Evolutionary conservation across 225 moss, liverwort and hornwort genomes (phyloP).

Genomic region (Marchantia paleacea): DNA sequence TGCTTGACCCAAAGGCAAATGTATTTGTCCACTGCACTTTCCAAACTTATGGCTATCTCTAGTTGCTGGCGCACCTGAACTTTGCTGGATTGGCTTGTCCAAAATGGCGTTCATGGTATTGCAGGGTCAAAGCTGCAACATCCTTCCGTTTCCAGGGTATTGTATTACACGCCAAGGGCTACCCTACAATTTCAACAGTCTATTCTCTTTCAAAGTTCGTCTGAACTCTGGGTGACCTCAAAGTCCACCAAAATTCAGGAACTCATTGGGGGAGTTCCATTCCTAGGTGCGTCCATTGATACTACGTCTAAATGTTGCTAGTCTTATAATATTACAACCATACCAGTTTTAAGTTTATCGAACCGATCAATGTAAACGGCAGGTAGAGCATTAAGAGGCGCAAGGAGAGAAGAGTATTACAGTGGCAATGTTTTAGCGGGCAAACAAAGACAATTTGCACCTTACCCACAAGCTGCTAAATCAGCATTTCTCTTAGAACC

Average conservation of each 20-base stretch:
- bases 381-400: neutral
- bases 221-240: neutral
- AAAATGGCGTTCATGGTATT: neutral
- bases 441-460: neutral
- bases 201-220: neutral
- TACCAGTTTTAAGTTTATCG: too few species aligned
- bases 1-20: neutral
- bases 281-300: too few species aligned
- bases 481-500: neutral
- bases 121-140: neutral
- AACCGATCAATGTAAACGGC: too few species aligned
- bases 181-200: neutral
- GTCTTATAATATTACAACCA: too few species aligned
- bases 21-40: neutral
- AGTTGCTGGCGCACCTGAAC: neutral
- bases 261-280: too few species aligned
- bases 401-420: neutral
- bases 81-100: neutral
- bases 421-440: neutral
- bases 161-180: neutral
- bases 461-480: neutral
- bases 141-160: neutral
- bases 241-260: too few species aligned
- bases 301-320: too few species aligned
- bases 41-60: neutral